Base-by-base conservation (phyloP, 192 early-diverging fungal genomes). In the Coemansia sp. region DNA sequence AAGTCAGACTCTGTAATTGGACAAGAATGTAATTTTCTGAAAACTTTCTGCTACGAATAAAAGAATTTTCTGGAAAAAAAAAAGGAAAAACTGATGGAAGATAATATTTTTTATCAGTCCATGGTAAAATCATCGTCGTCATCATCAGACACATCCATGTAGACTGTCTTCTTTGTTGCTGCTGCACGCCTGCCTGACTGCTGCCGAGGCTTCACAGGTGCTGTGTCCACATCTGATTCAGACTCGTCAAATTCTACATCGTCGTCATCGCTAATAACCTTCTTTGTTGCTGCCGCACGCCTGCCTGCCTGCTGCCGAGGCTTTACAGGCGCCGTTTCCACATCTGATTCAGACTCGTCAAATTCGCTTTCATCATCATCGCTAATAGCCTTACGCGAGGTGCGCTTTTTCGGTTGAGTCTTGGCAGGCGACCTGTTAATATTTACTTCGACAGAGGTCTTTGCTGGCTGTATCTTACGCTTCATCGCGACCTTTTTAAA, bases 61-160 rank as follows among this genome's bases (percentile, higher is more conserved):
- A 4, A 1, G 27, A 27, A 29, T 51, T 51, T 30, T 52, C 32
- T 25, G 53, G 33, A 56, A 46, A 17, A 27, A 61, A 51, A 60
- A n/a, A 30, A 32, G 31, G 36, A 6, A 30, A 25, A 31, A 30
- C 30, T 57, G 17, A 6, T 57, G 10, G 24, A 6, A 17, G 17
- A 14, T 23, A 51, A 25, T 32, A 25, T 32, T 31, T 31, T 39
- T 56, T 11, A 23, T 58, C 58, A 72, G 9, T 66, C 59, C 63
- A 64, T 60, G 33, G 59, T 66, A 67, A 71, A 74, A 59, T 82
- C 79, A 50, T 56, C 71, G 10, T 66, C 78, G 23, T 56, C 64
- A 30, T 75, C 72, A 29, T 81, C 78, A 4, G 71, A 71, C 24
- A 83, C 68, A 14, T 83, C 76, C 36, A 74, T 52, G 29, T 83